Evolutionary conservation across 2,329 filamentous ascomycete species (phyloP), one percentile per base, ranked within the genome.

Genomic region (Alternaria incomplexa): DNA sequence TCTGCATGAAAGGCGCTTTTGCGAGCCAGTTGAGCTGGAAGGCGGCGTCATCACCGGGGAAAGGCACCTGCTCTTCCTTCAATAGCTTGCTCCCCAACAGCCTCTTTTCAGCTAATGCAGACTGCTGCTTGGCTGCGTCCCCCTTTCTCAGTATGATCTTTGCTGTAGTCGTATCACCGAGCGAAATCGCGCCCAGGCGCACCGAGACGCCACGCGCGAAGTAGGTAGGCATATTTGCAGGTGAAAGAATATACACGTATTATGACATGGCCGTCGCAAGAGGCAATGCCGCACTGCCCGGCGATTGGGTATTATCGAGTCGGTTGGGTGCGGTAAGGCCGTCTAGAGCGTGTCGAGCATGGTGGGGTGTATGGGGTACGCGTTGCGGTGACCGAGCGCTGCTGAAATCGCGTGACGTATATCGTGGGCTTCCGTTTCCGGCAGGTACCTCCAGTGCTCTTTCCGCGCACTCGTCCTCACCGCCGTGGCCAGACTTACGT

Each of bases 1-100:
- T 72, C 50, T 79, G 76, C 64, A 77, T 67, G 54, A 79, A 80
- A 8, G 76, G 77, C 48, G 70, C 72, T 11, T 68, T 54, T 4
- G 67, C 70, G 7, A 79, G 64, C 72, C 71, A 80, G 56, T 74
- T 73, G 48, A 79, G 55, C n/a, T 59, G 62, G 11, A 71, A 70
- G 26, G 56, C 61, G 5, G 59, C 58, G 3, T 64, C 57, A 28
- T 78, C 74, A n/a, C 69, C 73, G 1, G 67, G 68, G 46, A 79
- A 72, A 4, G 58, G 56, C 10, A 79, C 70, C 7, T 54, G 62
- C 32, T 71, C 58, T 48, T 80, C 77, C 1, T 48, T 23, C 13
- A 80, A 61, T 1, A 69, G 52, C 12, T 60, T 40, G n/a, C 72
- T 74, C 15, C 62, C 36, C 20, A 58, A 36, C 6, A 77, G 63